These are phyloP conservation scores for Saccharomycopsis fodiens DNA, from an alignment of 805 yeast species.

Conservation along the genomic window DNA sequence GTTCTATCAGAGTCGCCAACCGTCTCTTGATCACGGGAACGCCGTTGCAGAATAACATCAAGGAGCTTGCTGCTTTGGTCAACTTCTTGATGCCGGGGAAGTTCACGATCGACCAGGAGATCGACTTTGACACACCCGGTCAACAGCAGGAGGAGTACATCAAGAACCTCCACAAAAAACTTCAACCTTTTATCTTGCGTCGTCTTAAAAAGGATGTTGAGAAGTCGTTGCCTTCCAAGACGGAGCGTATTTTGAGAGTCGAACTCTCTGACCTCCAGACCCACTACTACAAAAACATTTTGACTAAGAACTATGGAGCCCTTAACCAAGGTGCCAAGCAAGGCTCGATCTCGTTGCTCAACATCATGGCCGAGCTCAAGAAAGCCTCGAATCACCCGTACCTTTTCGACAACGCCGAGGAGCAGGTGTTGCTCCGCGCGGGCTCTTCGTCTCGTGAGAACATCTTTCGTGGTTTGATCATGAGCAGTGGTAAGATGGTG, in stretches of 20 bases:
- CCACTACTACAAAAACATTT: slow-evolving; percentile 86
- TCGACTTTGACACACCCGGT: slow-evolving; percentile 87
- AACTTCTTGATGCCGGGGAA: slow-evolving; percentile 96
- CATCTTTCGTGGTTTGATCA: slow-evolving; percentile 79
- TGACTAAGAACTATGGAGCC: slow-evolving; percentile 88
- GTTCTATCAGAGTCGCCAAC: slow-evolving; percentile 74
- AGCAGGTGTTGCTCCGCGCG: slow-evolving; percentile 61
- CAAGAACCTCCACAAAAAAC: slow-evolving; percentile 70
- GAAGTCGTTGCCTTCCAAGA: slow-evolving; percentile 90
- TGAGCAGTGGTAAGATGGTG: slow-evolving; percentile 99
- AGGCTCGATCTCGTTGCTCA: slow-evolving; percentile 73
- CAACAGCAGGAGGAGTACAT: slow-evolving; percentile 84
- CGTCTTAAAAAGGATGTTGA: slow-evolving; percentile 96
- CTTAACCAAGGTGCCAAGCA: slow-evolving; percentile 77
- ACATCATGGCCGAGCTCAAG: slow-evolving; percentile 91
- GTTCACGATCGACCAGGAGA: slow-evolving; percentile 84
- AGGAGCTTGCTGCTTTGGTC: slow-evolving; percentile 90
- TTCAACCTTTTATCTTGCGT: slow-evolving; percentile 89
- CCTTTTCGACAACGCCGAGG: slow-evolving; percentile 88
- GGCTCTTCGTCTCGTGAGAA: slow-evolving; percentile 69
- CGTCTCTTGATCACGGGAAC: slow-evolving; percentile 94
- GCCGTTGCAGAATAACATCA: slow-evolving; percentile 91
- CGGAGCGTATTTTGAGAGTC: slow-evolving; percentile 91
- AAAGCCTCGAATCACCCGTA: slow-evolving; percentile 98
- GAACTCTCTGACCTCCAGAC: slow-evolving; percentile 94